phyloP scores from a whole-genome alignment of 306 rosid species.

The Sophora flavescens region DNA sequence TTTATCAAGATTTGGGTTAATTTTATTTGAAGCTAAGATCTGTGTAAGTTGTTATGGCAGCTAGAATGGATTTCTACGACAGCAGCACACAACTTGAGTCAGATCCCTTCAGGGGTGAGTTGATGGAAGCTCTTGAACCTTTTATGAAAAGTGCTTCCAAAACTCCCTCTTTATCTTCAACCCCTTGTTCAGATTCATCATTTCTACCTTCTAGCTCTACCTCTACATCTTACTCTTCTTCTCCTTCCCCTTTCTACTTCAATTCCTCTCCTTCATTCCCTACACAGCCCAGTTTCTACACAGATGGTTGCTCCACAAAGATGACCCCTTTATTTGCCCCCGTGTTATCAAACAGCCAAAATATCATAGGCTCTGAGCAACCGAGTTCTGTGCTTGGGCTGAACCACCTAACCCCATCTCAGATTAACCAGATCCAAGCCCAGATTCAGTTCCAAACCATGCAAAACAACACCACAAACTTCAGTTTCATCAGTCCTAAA shows the following conservation, averaged over 20 bases:
- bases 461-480: conserved; percentile 4
- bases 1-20: conserved; percentile 58
- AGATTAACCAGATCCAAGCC: conserved; percentile 73
- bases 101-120: conserved; percentile 71
- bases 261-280: conserved; percentile 48
- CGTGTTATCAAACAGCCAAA: conserved; percentile 54
- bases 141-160: conserved; percentile 81
- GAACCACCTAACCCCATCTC: conserved; percentile 59
- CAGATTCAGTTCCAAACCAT: conserved; percentile 55
- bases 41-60: conserved; percentile 59
- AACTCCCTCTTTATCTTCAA: conserved; percentile 17
- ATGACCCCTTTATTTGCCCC: conserved; percentile 55
- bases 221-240: conserved; percentile 41
- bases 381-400: conserved; percentile 57
- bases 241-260: conserved; percentile 28
- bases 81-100: conserved; percentile 52
- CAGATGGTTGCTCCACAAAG: conserved; percentile 53
- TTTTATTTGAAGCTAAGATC: conserved; percentile 46
- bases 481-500: conserved; percentile 64
- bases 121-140: conserved; percentile 97
- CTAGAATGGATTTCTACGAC: conserved; percentile 68
- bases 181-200: conserved; percentile 40
- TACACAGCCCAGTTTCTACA: conserved; percentile 53
- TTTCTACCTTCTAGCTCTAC: conserved; percentile 40
- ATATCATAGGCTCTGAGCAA: conserved; percentile 57